Percentiles rank a stretch among this genome's conserved stretches.
phyloP scores from a whole-genome alignment of 805 yeast species.

The Blastobotrys terrestris region DNA sequence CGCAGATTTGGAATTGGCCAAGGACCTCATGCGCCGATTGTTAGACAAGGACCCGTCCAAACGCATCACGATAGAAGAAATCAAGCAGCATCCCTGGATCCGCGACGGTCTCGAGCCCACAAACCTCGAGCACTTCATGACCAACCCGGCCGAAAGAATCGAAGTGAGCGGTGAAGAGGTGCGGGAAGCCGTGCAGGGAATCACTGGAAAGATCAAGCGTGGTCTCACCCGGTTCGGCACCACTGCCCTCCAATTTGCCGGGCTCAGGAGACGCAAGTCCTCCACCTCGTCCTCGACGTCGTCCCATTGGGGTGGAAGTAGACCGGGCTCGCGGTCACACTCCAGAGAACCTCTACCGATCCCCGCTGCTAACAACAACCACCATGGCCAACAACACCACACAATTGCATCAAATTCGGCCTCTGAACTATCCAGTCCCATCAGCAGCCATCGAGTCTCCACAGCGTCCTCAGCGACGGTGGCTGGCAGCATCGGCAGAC shows the following conservation, averaged over 20 bases:
- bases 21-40: conserved; percentile 54
- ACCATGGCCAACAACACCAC: neutral
- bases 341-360: conserved; percentile 4
- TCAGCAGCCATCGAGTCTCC: neutral
- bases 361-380: neutral
- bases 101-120: conserved; percentile 36
- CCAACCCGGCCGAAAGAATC: conserved; percentile 38
- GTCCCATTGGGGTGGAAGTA: neutral
- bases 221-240: conserved; percentile 37
- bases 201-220: conserved; percentile 57
- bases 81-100: conserved; percentile 72
- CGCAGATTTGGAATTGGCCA: conserved; percentile 29
- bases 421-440: neutral
- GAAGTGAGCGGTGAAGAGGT: conserved; percentile 63
- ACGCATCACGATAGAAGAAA: conserved; percentile 64
- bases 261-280: conserved; percentile 21
- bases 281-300: conserved; percentile 13
- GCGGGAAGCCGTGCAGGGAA: conserved; percentile 74
- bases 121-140: conserved; percentile 27
- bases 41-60: conserved; percentile 51
- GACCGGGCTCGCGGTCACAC: conserved; percentile 2
- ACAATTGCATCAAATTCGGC: neutral
- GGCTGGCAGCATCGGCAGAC: neutral
- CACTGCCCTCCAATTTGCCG: conserved; percentile 27
- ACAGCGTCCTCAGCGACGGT: neutral